Conservation (phyloP, 768 basidiomycete species). For the Russula foetens region DNA sequence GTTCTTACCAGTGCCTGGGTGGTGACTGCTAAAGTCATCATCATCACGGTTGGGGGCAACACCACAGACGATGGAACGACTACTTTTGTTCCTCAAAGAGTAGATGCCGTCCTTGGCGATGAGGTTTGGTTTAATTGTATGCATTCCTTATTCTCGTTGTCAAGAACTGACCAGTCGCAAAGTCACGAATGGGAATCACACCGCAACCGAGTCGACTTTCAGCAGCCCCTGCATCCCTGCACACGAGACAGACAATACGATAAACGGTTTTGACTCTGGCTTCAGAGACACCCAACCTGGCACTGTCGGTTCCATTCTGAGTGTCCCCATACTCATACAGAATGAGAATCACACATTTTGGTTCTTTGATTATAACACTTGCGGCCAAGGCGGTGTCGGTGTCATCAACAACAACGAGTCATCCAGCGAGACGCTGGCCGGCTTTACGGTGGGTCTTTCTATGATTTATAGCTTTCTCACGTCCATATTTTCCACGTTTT, state of each 20-base stretch:
- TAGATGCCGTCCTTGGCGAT: conserved; percentile 41
- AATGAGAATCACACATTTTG: conserved; percentile 42
- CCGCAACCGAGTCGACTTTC: conserved; percentile 49
- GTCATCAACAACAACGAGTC: conserved; percentile 48
- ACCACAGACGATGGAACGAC: conserved; percentile 35
- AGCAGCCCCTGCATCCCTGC: conserved; percentile 44
- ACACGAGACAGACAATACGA: conserved; percentile 37
- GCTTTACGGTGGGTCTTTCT: conserved; percentile 35
- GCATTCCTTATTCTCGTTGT: conserved; percentile 10
- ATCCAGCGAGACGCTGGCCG: conserved; percentile 30
- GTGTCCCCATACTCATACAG: conserved; percentile 36
- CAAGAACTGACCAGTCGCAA: conserved; percentile 41
- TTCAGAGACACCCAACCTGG: conserved; percentile 43
- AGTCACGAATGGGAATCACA: conserved; percentile 27
- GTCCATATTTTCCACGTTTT: neutral
- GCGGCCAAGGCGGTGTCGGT: conserved; percentile 51
- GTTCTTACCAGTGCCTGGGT: conserved; percentile 17
- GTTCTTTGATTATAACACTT: conserved; percentile 52
- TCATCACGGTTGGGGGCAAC: conserved; percentile 40
- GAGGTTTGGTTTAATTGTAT: conserved; percentile 50
- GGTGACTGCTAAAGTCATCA: conserved; percentile 32
- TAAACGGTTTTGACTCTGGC: conserved; percentile 53
- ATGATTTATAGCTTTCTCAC: neutral
- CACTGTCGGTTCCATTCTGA: conserved; percentile 37
- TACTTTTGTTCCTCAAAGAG: conserved; percentile 38